These are phyloP conservation scores for Dispira simplex DNA, from an alignment of 192 early-diverging fungal genomes.

Conservation along the genomic window DNA sequence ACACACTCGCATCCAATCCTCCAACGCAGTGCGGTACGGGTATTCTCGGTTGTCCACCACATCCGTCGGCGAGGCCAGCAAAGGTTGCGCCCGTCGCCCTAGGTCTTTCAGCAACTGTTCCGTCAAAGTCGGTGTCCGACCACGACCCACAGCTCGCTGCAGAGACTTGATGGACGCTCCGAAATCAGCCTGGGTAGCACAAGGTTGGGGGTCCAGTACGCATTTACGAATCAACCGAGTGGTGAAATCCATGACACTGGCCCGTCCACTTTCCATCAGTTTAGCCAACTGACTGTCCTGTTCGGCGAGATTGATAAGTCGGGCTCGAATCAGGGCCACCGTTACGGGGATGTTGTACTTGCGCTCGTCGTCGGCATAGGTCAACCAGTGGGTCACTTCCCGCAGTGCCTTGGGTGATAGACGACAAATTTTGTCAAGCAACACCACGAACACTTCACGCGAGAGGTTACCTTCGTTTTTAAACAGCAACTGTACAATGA, in stretches of 20 bases:
- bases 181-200: constrained; percentile 37
- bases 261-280: constrained; percentile 61
- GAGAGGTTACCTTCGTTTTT: constrained; percentile 54
- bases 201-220: constrained; percentile 33
- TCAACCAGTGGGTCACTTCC: constrained; percentile 83
- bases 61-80: background rate
- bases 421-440: constrained; percentile 77
- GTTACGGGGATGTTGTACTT: constrained; percentile 82
- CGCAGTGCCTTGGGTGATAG: constrained; percentile 59
- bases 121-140: constrained; percentile 35
- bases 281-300: constrained; percentile 82
- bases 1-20: constrained; percentile 29
- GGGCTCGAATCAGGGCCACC: constrained; percentile 61
- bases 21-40: constrained; percentile 24
- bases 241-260: constrained; percentile 60
- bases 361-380: constrained; percentile 90
- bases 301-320: constrained; percentile 59
- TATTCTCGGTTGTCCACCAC: background rate
- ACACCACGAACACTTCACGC: constrained; percentile 64
- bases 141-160: constrained; percentile 39
- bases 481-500: constrained; percentile 75
- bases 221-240: constrained; percentile 55
- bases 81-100: constrained; percentile 14
- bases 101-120: constrained; percentile 21
- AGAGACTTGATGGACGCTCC: constrained; percentile 61